A percentile compares a stretch with the other conserved stretches of the same genome.
These are phyloP conservation scores for Brassica nigra DNA, from an alignment of 345 rosid species.

Conservation along the genomic window DNA sequence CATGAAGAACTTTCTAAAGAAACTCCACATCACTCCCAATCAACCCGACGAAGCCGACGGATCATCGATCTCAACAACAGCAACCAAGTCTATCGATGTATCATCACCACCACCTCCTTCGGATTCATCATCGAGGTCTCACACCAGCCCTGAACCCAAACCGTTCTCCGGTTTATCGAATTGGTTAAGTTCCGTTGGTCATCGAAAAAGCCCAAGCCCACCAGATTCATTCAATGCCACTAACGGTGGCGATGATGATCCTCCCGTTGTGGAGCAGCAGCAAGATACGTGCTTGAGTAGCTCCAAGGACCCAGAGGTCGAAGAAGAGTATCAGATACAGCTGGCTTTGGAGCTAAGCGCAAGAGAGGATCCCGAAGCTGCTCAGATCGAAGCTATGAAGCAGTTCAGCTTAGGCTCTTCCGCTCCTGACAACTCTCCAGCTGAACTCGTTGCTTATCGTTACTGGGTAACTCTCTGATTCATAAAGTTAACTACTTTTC, in stretches of 20 bases:
- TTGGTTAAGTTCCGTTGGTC: conserved; percentile 80
- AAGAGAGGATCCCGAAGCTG: conserved; percentile 94
- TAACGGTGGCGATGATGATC: conserved; percentile 32
- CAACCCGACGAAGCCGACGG: conserved; percentile 66
- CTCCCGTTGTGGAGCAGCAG: conserved; percentile 36
- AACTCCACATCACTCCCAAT: conserved; percentile 67
- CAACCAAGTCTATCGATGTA: conserved; percentile 24
- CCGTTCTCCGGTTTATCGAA: conserved; percentile 73
- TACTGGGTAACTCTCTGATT: conserved; percentile 62
- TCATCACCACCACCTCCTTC: conserved; percentile 24
- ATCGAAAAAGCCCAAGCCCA: conserved; percentile 62
- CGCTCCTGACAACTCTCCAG: conserved; percentile 83
- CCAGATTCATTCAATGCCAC: conserved; percentile 53
- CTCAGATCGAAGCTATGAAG: conserved; percentile 95
- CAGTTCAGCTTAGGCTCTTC: conserved; percentile 84
- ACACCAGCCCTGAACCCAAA: conserved; percentile 50
- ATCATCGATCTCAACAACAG: conserved; percentile 47
- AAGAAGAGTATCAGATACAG: conserved; percentile 95
- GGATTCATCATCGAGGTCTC: background rate
- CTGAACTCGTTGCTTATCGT: conserved; percentile 87
- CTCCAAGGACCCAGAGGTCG: conserved; percentile 60
- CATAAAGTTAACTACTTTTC: background rate
- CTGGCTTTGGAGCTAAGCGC: conserved; percentile 93
- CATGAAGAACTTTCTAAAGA: conserved; percentile 91
- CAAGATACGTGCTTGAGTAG: background rate